Evolutionary conservation across 169 alveolate genomes (phyloP), one percentile per base, ranked within the genome.

Genomic region (Cryptosporidium meleagridis): DNA sequence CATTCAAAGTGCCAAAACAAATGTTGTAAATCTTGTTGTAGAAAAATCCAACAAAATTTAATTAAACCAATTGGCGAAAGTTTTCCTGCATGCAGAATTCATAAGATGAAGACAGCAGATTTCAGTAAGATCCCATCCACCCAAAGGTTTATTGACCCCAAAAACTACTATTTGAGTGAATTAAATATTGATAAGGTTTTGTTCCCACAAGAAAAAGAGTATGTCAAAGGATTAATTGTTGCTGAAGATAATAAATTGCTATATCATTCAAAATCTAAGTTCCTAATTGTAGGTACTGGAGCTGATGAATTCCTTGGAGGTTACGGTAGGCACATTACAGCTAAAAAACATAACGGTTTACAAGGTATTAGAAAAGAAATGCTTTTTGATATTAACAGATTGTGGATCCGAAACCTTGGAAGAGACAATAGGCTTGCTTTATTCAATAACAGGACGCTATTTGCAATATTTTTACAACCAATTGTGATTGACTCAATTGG

Each of bases 241-340:
- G 21, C 23, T 48, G 29, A 73, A 55, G 55, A 73, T 37, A 51
- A 51, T 12, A 58, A 73, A 31, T 12, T n/a, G n/a, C 18, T 53
- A 9, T 80, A 80, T 29, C 62, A 14, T n/a, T 26, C 75, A n/a
- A 37, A 48, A 41, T 62, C 80, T 7, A 80, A 14, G 35, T 80
- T 41, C 23, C 29, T 80, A 37, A 44, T 80, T n/a, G 39, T 96
- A 75, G 99, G 99, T 6, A 89, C 95, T 85, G 98, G 98, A 10
- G 99, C 99, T 8, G 99, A 97, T 93, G 99, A 97, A 72, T 93
- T 96, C 26, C 94, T 96, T 61, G 97, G 97, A 35, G 98, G 98
- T 6, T 96, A 96, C 91, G 95, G 97, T 12, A 80, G 98, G 51
- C 95, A 95, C 91, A 93, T 87, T 65, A 93, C 95, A 39, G 94